These are phyloP conservation scores for Leucocoprinus birnbaumii DNA, from an alignment of 768 basidiomycete species.

Conservation along the genomic window DNA sequence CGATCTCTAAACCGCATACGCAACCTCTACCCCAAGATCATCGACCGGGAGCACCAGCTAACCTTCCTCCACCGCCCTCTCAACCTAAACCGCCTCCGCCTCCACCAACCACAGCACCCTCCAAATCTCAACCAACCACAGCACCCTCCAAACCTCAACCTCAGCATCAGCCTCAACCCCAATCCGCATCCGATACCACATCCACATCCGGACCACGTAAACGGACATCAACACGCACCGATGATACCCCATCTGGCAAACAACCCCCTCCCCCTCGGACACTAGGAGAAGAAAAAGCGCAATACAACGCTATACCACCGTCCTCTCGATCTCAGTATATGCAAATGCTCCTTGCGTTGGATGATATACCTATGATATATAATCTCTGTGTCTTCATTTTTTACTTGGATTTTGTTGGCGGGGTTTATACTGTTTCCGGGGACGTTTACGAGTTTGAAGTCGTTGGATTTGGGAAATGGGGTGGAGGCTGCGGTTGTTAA, in stretches of 20 bases:
- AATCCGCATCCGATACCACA: not conserved
- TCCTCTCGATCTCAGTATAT: conserved; percentile 40
- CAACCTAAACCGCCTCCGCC: no score
- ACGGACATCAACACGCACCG: conserved; percentile 9
- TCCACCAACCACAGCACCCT: no score
- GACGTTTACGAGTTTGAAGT: conserved; percentile 51
- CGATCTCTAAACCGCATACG: no score
- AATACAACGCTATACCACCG: conserved; percentile 8
- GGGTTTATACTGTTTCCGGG: conserved; percentile 64
- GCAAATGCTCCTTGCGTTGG: conserved; percentile 60
- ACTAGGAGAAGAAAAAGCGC: conserved; percentile 5
- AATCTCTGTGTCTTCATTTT: conserved; percentile 52
- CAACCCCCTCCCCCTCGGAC: conserved; percentile 1
- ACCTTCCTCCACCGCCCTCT: no score
- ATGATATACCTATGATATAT: conserved; percentile 47
- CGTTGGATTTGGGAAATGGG: conserved; percentile 22
- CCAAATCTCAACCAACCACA: no score
- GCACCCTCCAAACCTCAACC: no score
- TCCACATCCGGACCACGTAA: not conserved
- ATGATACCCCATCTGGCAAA: not conserved
- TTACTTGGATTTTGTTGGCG: conserved; percentile 61
- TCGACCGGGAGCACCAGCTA: no score
- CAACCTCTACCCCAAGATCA: no score
- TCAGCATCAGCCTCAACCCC: not conserved
- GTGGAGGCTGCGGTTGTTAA: conserved; percentile 30